Evolutionary conservation across 2,329 filamentous ascomycete genomes (phyloP), one percentile per base, ranked within the genome.

Genomic region (Penicillium sp.): DNA sequence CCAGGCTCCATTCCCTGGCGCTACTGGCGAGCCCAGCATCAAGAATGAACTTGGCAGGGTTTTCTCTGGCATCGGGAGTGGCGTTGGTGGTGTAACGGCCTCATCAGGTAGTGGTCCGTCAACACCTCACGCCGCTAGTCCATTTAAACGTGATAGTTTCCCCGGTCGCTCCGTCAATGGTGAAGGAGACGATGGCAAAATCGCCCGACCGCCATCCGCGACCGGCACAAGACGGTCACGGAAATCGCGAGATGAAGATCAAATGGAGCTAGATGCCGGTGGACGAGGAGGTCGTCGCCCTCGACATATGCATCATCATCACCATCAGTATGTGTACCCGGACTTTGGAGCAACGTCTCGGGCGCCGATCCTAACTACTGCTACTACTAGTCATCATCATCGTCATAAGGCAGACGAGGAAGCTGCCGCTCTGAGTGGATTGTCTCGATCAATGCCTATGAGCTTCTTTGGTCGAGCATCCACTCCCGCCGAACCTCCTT

Each of bases 21-120:
- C 87, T 4, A 79, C 80, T 10, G 84, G 82, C 11, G 88, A 95
- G 60, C 84, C 87, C 8, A 84, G 84, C 29, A 94, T 95, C 57
- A 95, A 95, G 71, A 93, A 82, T 59, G 90, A 95, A 60, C 89
- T 95, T 60, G 89, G 89, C 17, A 82, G 87, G 45, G 94, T 95
- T 74, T 95, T 95, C 65, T 87, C 86, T 12, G 90, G 90, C n/a
- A 87, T 96, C 50, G 89, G 80, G 11, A 81, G 78, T 60, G 80
- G 80, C 23, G 71, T 82, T 12, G 77, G 77, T 18, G 73, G 72
- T 45, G 66, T 67, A 17, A 72, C 71, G 13, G 67, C 67, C 10
- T 65, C 70, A 22, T 65, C 68, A 23, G 68, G 62, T n/a, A 73
- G 72, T 47, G 71, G 71, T 11, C 68, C 67, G 8, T 68, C 72